phyloP scores from a whole-genome alignment of 805 yeast species.

The Isabelozyma pseudorhagii region DNA sequence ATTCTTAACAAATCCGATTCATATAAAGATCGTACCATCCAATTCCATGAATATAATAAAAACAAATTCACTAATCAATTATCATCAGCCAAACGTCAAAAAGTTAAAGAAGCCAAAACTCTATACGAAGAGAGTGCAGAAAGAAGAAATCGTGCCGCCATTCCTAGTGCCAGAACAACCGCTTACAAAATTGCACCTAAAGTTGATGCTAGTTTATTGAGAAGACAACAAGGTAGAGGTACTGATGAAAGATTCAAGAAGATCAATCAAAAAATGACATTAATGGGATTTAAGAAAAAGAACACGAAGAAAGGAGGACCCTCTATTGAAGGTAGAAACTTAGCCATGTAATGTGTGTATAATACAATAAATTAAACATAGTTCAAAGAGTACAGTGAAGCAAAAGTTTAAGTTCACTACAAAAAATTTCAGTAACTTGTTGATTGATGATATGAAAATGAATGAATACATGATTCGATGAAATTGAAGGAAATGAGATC shows the following conservation, averaged over 20 bases:
- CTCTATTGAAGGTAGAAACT: constrained; percentile 71
- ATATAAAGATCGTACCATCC: constrained; percentile 81
- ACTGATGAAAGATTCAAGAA: constrained; percentile 78
- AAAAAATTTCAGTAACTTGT: neutral
- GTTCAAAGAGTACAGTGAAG: neutral
- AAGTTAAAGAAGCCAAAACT: constrained; percentile 45
- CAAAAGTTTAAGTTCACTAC: neutral
- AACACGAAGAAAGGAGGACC: constrained; percentile 64
- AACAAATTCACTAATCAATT: constrained; percentile 46
- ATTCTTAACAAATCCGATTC: constrained; percentile 94
- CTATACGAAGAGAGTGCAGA: constrained; percentile 88
- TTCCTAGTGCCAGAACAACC: constrained; percentile 85
- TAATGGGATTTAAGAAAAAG: constrained; percentile 47
- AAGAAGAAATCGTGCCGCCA: constrained; percentile 91
- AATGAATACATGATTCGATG: neutral
- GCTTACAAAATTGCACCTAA: constrained; percentile 91
- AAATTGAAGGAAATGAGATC: neutral
- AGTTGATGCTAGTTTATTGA: constrained; percentile 51
- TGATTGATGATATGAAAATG: neutral
- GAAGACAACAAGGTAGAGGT: constrained; percentile 44
- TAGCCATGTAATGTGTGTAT: constrained; percentile 27
- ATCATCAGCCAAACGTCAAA: constrained; percentile 26
- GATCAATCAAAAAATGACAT: constrained; percentile 57
- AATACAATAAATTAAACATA: neutral
- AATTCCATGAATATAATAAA: constrained; percentile 65